Evolutionary conservation across 2,329 filamentous ascomycete genomes (phyloP).

Genomic region (Teratosphaeria destructans): DNA sequence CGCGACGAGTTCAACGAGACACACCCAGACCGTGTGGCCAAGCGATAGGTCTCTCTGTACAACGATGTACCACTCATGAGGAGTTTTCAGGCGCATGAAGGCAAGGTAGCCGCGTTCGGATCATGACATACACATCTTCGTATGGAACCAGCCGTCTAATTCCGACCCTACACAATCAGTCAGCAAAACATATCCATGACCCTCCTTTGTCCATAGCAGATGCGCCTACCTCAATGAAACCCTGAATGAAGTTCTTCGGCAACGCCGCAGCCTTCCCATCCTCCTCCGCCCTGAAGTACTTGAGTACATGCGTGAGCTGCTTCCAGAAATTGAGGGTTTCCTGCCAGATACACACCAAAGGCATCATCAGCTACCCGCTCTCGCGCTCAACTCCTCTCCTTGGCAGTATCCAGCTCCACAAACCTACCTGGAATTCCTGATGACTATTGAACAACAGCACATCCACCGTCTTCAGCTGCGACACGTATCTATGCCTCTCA

Average conservation of each 20-base stretch:
- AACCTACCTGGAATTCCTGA: constrained; percentile 77
- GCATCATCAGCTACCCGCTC: not conserved
- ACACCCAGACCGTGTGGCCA: constrained; percentile 15
- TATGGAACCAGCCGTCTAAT: constrained; percentile 3
- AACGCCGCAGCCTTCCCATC: constrained; percentile 58
- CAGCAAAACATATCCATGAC: constrained; percentile 3
- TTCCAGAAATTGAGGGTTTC: constrained; percentile 99
- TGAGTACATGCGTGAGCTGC: constrained; percentile 88
- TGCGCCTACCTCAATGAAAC: constrained; percentile 72
- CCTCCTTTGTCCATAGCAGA: not conserved
- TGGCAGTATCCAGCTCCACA: not conserved
- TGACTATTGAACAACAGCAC: constrained; percentile 85
- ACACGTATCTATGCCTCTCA: constrained; percentile 87
- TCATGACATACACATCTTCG: constrained; percentile 18
- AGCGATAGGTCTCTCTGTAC: not conserved
- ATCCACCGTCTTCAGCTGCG: constrained; percentile 78
- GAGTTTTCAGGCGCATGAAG: not conserved
- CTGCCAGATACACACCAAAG: constrained; percentile 35
- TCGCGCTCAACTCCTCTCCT: not conserved
- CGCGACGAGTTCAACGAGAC: constrained; percentile 48
- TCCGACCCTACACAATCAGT: constrained; percentile 7
- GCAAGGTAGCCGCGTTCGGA: constrained; percentile 3
- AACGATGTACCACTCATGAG: not conserved
- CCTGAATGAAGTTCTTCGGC: constrained; percentile 83
- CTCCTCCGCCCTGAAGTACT: constrained; percentile 88